Evolutionary conservation across 148 eudicot species (phyloP), one percentile per base, ranked within the genome.

Genomic region (Gaultheria prostrata): DNA sequence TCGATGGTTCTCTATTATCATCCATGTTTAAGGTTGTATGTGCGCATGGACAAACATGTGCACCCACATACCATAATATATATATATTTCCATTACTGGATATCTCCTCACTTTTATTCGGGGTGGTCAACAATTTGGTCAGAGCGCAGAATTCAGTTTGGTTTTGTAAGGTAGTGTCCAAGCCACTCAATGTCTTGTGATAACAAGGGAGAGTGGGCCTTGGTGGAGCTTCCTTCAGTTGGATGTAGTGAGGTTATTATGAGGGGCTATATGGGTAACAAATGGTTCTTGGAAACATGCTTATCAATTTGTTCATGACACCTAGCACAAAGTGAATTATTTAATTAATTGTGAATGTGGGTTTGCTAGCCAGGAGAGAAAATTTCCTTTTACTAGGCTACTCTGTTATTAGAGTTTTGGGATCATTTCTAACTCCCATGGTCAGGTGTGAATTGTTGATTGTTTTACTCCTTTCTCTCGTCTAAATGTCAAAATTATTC

Each of bases 241-340:
- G 39, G 35, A 30, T 69, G 10, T 69, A 69, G 39, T 30, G 15
- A 30, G 39, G 73, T 30, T 69, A 13, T 69, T 69, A 69, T 28
- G 20, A 69, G 18, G 13, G 73, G 17, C 39, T 14, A 61, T 8
- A 61, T 1, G 67, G 67, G 2, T n/a, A n/a, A 61, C 67, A 61
- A 61, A 61, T 61, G 67, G 67, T 61, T 61, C 67, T 76, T 76
- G 35, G 57, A 46, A 76, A 28, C 14, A 11, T 76, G 54, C 17
- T 74, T 48, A 13, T 10, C 17, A 20, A 21, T 45, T 48, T 21
- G 78, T 76, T 48, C 54, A 48, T 24, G 28, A 39, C 54, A 24
- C n/a, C 78, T 76, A 46, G 49, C 76, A 76, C 30, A 3, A 76
- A 45, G 51, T 76, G 24, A 56, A 46, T 76, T 46, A 56, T 76